A percentile compares a stretch with the other conserved stretches of the same genome.
phyloP scores from a whole-genome alignment of 495 filamentous ascomycete genomes.

The Durotheca rogersii region DNA sequence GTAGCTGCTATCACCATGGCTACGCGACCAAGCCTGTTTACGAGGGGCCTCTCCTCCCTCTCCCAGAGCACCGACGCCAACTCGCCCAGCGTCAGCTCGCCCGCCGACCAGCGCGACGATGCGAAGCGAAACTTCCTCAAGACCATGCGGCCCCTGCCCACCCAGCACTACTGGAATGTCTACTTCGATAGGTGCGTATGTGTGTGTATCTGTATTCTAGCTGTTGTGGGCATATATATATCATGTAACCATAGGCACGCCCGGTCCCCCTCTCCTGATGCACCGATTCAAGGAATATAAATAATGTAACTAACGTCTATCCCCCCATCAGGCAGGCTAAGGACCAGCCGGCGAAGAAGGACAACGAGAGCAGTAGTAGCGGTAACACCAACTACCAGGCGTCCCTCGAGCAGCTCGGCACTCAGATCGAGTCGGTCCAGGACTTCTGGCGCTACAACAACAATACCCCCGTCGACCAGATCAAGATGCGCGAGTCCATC shows the following conservation, averaged over 20 bases:
- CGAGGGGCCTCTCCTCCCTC: conserved; percentile 53
- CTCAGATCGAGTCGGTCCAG: conserved; percentile 70
- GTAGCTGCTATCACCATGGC: conserved; percentile 44
- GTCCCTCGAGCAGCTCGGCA: conserved; percentile 65
- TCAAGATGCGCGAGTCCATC: conserved; percentile 77
- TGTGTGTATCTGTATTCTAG: too few relatives aligned
- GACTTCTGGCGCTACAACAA: conserved; percentile 90
- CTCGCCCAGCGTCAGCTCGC: conserved; percentile 51
- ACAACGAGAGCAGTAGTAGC: too few relatives aligned
- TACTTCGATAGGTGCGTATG: conserved; percentile 59
- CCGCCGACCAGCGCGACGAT: conserved; percentile 59
- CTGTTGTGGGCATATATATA: too few relatives aligned
- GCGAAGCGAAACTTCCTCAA: conserved; percentile 61
- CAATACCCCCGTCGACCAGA: conserved; percentile 74
- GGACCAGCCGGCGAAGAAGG: conserved; percentile 38
- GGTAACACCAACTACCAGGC: conserved; percentile 59
- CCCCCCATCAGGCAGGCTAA: conserved; percentile 40
- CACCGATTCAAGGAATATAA: too few relatives aligned
- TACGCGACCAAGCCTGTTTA: conserved; percentile 53
- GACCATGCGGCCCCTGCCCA: conserved; percentile 58
- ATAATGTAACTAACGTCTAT: conserved; percentile 17
- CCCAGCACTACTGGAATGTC: conserved; percentile 62
- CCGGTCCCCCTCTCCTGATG: too few relatives aligned
- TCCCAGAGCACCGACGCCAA: conserved; percentile 52
- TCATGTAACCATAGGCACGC: too few relatives aligned